Evolutionary conservation across 805 yeast genomes (phyloP).

Genomic region (Zygosaccharomyces lentus): DNA sequence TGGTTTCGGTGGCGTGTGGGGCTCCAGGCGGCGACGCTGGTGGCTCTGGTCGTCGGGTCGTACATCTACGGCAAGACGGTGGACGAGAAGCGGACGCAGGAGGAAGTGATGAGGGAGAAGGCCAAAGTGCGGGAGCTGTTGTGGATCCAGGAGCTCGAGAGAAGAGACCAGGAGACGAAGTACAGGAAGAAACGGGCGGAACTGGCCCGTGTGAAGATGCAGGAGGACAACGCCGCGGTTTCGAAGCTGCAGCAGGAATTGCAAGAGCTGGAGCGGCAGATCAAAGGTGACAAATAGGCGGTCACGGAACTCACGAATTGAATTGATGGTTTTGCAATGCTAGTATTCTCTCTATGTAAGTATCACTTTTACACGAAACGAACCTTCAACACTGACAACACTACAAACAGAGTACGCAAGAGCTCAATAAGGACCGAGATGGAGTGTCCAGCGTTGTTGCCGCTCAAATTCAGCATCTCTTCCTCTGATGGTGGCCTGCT

Average conservation of each 20-base stretch:
- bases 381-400: too few relatives aligned
- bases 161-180: constrained; percentile 73
- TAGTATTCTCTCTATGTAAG: neutral
- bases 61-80: constrained; percentile 54
- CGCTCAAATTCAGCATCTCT: constrained; percentile 22
- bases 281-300: constrained; percentile 7
- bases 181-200: constrained; percentile 67
- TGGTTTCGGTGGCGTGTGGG: constrained; percentile 90
- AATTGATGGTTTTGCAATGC: neutral
- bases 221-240: constrained; percentile 36
- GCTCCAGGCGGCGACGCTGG: constrained; percentile 76
- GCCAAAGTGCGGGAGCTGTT: constrained; percentile 79
- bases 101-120: constrained; percentile 65
- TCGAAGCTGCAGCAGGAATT: constrained; percentile 27
- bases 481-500: constrained; percentile 17
- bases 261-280: constrained; percentile 25
- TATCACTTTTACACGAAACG: constrained; percentile 5
- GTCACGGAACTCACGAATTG: neutral
- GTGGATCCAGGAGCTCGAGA: constrained; percentile 88
- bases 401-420: neutral
- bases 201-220: constrained; percentile 44
- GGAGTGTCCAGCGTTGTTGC: constrained; percentile 17
- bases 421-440: constrained; percentile 1
- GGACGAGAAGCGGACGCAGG: constrained; percentile 47
- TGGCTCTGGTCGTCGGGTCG: constrained; percentile 80